Evolutionary conservation across 805 yeast species (phyloP).

Genomic region (Starmerella sirachaensis): DNA sequence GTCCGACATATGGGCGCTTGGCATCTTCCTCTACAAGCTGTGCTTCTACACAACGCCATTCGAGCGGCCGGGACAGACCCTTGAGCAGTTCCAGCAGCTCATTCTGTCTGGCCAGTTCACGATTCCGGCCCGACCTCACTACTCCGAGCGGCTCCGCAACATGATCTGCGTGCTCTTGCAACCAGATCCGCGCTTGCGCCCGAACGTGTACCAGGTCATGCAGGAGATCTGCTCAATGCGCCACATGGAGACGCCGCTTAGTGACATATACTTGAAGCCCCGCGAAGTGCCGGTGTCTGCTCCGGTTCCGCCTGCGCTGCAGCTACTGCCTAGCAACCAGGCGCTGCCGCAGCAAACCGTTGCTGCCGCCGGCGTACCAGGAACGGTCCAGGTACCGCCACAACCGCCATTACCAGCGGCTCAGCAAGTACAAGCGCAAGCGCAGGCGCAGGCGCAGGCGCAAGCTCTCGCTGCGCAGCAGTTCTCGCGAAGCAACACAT

Average conservation of each 20-base stretch:
- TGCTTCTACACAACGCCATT: slow-evolving; percentile 93
- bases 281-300: slow-evolving; percentile 2
- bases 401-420: slow-evolving; percentile 4
- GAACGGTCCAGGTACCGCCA: slow-evolving; percentile 6
- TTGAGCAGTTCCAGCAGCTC: slow-evolving; percentile 46
- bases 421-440: neutral
- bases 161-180: slow-evolving; percentile 69
- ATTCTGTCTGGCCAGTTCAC: slow-evolving; percentile 72
- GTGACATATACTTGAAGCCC: slow-evolving; percentile 22
- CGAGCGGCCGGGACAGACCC: slow-evolving; percentile 48
- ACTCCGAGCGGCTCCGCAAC: slow-evolving; percentile 59
- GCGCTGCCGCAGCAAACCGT: neutral
- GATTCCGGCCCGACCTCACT: slow-evolving; percentile 58
- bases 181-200: slow-evolving; percentile 71
- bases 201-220: slow-evolving; percentile 73
- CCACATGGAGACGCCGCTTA: slow-evolving; percentile 42
- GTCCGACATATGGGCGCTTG: slow-evolving; percentile 94
- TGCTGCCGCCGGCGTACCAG: neutral
- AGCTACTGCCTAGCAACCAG: slow-evolving; percentile 3
- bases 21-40: slow-evolving; percentile 78
- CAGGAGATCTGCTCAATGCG: slow-evolving; percentile 50
- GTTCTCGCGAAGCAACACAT: neutral
- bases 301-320: slow-evolving; percentile 4
- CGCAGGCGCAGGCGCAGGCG: neutral
- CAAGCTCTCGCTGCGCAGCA: neutral